phyloP scores from a whole-genome alignment of 495 filamentous ascomycete genomes.

The Pseudotulostoma volvatum region DNA sequence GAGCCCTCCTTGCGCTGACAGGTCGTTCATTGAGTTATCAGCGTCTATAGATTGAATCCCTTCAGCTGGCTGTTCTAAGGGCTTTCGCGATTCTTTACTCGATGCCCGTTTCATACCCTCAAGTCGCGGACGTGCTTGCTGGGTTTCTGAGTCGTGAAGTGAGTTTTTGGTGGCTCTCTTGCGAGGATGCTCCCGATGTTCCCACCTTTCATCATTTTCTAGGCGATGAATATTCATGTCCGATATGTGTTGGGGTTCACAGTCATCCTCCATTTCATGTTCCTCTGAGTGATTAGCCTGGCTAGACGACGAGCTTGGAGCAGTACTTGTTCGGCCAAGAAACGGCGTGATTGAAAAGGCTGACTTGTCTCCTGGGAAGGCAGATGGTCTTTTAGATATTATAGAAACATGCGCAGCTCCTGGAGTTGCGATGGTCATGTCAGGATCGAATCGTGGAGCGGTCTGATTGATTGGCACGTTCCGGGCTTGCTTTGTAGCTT shows the following conservation, averaged over 20 bases:
- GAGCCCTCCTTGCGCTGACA: slow-evolving; percentile 23
- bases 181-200: slow-evolving; percentile 1
- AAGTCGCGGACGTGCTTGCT: background rate
- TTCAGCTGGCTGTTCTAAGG: too few relatives aligned
- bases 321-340: slow-evolving; percentile 56
- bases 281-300: slow-evolving; percentile 18
- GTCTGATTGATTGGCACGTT: slow-evolving; percentile 23
- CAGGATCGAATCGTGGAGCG: slow-evolving; percentile 30
- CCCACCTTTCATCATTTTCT: slow-evolving; percentile 4
- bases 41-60: background rate
- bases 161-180: slow-evolving; percentile 1
- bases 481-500: slow-evolving; percentile 17
- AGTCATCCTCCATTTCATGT: slow-evolving; percentile 5
- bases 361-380: slow-evolving; percentile 64
- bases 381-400: slow-evolving; percentile 32
- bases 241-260: background rate
- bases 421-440: slow-evolving; percentile 47
- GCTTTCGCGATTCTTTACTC: background rate
- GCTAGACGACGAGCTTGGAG: slow-evolving; percentile 25
- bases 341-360: slow-evolving; percentile 87
- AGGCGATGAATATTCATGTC: background rate
- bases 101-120: background rate
- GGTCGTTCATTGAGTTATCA: slow-evolving; percentile 1
- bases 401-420: slow-evolving; percentile 43
- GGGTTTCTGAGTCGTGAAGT: background rate